Evolutionary conservation across 208 protist genomes (phyloP).

Genomic region (Giardia duodenalis): DNA sequence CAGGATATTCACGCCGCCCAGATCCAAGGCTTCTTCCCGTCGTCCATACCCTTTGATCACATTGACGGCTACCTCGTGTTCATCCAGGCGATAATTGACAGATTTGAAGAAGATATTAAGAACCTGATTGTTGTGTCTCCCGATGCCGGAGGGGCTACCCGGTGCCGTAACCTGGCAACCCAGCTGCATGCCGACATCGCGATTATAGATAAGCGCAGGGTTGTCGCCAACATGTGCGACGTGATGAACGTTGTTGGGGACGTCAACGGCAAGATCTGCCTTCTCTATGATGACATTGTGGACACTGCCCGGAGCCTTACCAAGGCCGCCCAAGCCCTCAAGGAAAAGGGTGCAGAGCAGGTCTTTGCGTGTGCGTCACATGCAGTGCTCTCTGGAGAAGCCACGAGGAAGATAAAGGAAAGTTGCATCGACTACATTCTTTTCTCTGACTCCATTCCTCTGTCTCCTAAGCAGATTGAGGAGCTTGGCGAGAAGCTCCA

Average conservation of each 20-base stretch:
- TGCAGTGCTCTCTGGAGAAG: constrained; percentile 66
- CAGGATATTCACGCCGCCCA: constrained; percentile 74
- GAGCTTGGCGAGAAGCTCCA: not conserved
- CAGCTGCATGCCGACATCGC: constrained; percentile 66
- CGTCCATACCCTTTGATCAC: constrained; percentile 44
- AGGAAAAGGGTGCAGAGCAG: constrained; percentile 62
- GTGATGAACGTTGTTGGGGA: constrained; percentile 74
- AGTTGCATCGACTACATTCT: constrained; percentile 65
- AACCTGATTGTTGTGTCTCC: constrained; percentile 72
- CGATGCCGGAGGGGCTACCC: constrained; percentile 73
- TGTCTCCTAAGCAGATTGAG: not conserved
- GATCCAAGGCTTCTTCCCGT: constrained; percentile 76
- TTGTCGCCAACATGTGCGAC: constrained; percentile 57
- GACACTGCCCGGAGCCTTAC: constrained; percentile 76
- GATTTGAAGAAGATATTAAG: constrained; percentile 42
- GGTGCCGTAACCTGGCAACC: constrained; percentile 66
- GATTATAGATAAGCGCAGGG: constrained; percentile 74
- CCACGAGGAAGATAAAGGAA: constrained; percentile 62
- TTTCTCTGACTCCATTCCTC: constrained; percentile 70
- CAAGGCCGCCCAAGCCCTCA: constrained; percentile 68
- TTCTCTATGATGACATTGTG: constrained; percentile 83
- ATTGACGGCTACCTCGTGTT: constrained; percentile 43
- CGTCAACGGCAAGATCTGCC: constrained; percentile 64
- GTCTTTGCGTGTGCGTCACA: constrained; percentile 76
- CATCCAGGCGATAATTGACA: not conserved